Evolutionary conservation across 768 basidiomycete genomes (phyloP).

Genomic region (Suillus paluster): DNA sequence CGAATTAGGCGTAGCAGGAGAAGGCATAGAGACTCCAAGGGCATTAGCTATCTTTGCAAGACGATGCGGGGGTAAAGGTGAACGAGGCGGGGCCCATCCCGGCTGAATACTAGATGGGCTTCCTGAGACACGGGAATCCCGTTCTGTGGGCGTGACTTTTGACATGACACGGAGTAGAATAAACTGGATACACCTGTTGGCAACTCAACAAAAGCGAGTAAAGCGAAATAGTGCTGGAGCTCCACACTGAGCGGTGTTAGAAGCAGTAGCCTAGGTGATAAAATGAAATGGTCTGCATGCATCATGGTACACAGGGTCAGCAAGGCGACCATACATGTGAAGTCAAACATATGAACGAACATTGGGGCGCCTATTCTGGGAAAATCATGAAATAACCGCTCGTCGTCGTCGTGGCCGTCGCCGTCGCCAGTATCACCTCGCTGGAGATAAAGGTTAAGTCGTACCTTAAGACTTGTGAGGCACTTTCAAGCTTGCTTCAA

Average conservation of each 20-base stretch:
- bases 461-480: neutral
- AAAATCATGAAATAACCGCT: neutral
- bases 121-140: slow-evolving; percentile 15
- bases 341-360: slow-evolving; percentile 4
- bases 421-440: neutral
- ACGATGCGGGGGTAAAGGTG: slow-evolving; percentile 75
- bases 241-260: neutral
- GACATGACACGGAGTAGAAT: slow-evolving; percentile 2
- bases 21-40: slow-evolving; percentile 76
- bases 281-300: neutral
- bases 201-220: neutral
- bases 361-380: neutral
- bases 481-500: neutral
- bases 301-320: neutral
- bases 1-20: slow-evolving; percentile 51
- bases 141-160: slow-evolving; percentile 20
- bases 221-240: neutral
- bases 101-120: slow-evolving; percentile 16
- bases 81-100: slow-evolving; percentile 65
- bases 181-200: no score
- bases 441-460: neutral
- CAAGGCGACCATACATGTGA: neutral
- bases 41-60: slow-evolving; percentile 87
- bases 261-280: neutral
- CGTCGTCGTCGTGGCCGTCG: neutral